These are phyloP conservation scores for Leccinum ponderosum DNA, from an alignment of 1,284 basidiomycete species.

Conservation along the genomic window DNA sequence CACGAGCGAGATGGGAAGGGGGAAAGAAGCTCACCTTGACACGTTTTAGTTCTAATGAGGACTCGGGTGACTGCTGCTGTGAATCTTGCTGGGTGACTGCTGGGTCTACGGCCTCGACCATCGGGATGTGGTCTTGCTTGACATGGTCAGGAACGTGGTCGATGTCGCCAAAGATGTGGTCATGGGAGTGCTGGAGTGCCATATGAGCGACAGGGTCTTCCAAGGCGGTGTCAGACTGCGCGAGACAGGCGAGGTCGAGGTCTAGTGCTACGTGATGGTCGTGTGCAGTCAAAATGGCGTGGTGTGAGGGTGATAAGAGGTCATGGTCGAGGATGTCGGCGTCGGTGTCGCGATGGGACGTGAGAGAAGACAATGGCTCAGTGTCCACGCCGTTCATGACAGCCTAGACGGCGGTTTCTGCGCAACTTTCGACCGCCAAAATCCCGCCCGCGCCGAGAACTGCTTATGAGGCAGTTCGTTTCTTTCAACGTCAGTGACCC, in stretches of 20 bases:
- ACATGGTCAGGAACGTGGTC: slow-evolving; percentile 36
- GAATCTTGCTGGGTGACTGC: slow-evolving; percentile 37
- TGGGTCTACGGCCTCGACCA: slow-evolving; percentile 39
- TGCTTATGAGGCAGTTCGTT: slow-evolving; percentile 22
- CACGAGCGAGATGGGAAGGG: slow-evolving; percentile 22
- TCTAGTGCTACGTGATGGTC: slow-evolving; percentile 31
- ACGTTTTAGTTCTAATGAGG: slow-evolving; percentile 41
- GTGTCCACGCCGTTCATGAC: slow-evolving; percentile 38
- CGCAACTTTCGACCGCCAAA: slow-evolving; percentile 24
- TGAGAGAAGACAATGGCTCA: slow-evolving; percentile 27
- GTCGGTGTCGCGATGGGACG: slow-evolving; percentile 29
- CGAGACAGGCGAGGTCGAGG: slow-evolving; percentile 33
- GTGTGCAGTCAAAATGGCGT: slow-evolving; percentile 29
- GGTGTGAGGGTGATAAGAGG: slow-evolving; percentile 36
- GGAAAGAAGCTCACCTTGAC: slow-evolving; percentile 39
- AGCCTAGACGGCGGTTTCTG: slow-evolving; percentile 23
- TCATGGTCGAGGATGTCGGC: slow-evolving; percentile 34
- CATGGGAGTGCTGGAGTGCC: slow-evolving; percentile 32
- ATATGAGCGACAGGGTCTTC: slow-evolving; percentile 29
- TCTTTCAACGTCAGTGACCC: slow-evolving; percentile 29
- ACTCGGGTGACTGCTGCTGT: slow-evolving; percentile 36
- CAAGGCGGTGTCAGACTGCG: slow-evolving; percentile 30
- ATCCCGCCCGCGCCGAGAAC: slow-evolving; percentile 21
- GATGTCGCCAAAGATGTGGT: slow-evolving; percentile 37
- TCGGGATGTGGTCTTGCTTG: slow-evolving; percentile 36